phyloP scores from a whole-genome alignment of 192 early-diverging fungal species.

The Backusella australiensis region DNA sequence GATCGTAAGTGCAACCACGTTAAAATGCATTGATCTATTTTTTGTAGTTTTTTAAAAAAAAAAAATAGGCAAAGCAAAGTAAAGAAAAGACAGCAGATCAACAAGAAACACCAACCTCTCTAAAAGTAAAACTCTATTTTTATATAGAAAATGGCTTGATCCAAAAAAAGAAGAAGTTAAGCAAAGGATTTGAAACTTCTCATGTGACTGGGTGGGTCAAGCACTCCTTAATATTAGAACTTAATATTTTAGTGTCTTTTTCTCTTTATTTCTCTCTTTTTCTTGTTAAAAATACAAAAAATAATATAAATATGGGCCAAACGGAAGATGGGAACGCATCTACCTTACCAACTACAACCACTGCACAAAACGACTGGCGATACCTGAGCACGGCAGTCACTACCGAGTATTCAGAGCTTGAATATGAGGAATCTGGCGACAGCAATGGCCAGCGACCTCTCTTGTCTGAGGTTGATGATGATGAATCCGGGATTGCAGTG shows the following conservation, averaged over 20 bases:
- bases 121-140: not conserved
- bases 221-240: not conserved
- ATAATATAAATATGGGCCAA: not conserved
- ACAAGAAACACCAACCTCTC: not conserved
- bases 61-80: not conserved
- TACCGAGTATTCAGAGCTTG: slow-evolving; percentile 29
- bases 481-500: slow-evolving; percentile 13
- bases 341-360: not conserved
- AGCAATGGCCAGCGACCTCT: not conserved
- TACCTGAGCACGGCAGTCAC: not conserved
- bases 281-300: not conserved
- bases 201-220: not conserved
- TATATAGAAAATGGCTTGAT: not conserved
- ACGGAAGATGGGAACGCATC: not conserved
- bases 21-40: not conserved
- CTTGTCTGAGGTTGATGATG: slow-evolving; percentile 12
- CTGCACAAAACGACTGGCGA: slow-evolving; percentile 1
- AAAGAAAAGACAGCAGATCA: not conserved
- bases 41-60: not conserved
- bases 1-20: not conserved
- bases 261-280: not conserved
- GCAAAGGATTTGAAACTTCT: not conserved
- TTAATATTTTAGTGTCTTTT: not conserved
- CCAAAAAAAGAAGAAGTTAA: not conserved
- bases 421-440: slow-evolving; percentile 29